Conservation (phyloP, 352 stramenopile species). For the Saprolegnia diclina region DNA sequence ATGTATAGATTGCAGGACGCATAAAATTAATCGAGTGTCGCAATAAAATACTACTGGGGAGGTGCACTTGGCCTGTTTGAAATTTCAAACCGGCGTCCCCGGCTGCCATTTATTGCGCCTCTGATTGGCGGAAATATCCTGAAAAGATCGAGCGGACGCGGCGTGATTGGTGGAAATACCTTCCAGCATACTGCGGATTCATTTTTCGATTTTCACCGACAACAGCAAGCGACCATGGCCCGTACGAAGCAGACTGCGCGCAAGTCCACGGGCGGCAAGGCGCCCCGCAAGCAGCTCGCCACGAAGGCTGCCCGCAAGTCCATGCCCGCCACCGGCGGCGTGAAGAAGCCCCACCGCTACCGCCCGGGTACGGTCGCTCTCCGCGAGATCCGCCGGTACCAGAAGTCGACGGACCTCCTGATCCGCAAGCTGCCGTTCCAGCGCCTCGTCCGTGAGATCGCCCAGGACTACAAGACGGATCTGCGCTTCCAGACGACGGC, state of each 20-base stretch:
- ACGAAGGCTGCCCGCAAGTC: conserved; percentile 90
- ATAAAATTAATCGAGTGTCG: neutral
- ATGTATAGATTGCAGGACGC: neutral
- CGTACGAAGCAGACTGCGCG: conserved; percentile 96
- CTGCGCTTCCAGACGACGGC: conserved; percentile 94
- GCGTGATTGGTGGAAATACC: neutral
- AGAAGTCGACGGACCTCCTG: conserved; percentile 90
- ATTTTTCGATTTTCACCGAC: conserved; percentile 17
- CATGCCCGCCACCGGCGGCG: conserved; percentile 85
- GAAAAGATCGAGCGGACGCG: neutral
- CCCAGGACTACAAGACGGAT: conserved; percentile 96
- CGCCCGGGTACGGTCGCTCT: conserved; percentile 85
- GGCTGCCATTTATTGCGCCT: conserved; percentile 4
- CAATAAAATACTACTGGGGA: neutral
- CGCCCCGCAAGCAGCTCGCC: conserved; percentile 90
- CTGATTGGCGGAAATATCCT: conserved; percentile 14
- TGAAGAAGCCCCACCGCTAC: conserved; percentile 84
- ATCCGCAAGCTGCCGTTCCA: conserved; percentile 90
- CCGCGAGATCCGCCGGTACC: conserved; percentile 89
- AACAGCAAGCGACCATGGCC: conserved; percentile 63
- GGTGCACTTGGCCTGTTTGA: conserved; percentile 8
- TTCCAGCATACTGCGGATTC: neutral
- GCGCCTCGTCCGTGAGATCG: conserved; percentile 89
- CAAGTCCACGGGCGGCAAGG: conserved; percentile 93
- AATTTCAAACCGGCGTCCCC: conserved; percentile 7